Evolutionary conservation across 805 yeast species (phyloP), one percentile per base, ranked within the genome.

Genomic region (Lachancea quebecensis): DNA sequence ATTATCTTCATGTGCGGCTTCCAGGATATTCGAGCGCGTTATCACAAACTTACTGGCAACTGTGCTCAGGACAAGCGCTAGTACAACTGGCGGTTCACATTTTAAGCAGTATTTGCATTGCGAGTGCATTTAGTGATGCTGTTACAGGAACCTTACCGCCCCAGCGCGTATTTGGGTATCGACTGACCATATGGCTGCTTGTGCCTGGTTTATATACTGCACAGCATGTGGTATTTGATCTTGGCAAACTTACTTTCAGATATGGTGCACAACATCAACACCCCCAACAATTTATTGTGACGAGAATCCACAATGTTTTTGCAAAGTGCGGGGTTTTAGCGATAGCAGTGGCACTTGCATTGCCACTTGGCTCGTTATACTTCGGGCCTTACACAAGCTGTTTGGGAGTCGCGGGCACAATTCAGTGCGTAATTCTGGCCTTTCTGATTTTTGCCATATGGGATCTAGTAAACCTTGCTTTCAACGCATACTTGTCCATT

Each of bases 401-500:
- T 9, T 10, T 40, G 17, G 11, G 56, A 62, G 25, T 50, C 50
- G 1, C 56, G 67, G 5, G 57, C 63, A 40, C 14, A 64, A 12
- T 64, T 58, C 48, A 55, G 69, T 15, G 56, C 64, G 3, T 56
- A 57, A 17, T 56, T 64, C 2, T 65, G 70, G 28, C 72, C 59
- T 49, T 53, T 70, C n/a, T 50, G 67, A 17, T 60, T 66, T 33
- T 56, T 70, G 32, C 53, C 60, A 47, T 59, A 10, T 77, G 84
- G 77, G 89, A 84, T 54, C 38, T 73, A 8, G 59, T 75, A 18
- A 81, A 81, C 56, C 72, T 76, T 45, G 64, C 79, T 0, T 84
- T 75, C 57, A 71, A 79, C 54, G 82, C 83, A 2, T 83, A 82
- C 57, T 73, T 85, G 45, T 73, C 82, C 11, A 73, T 82, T 51